Evolutionary conservation across 202 grass and related monocot species (phyloP).

Genomic region (Musa balbisiana): DNA sequence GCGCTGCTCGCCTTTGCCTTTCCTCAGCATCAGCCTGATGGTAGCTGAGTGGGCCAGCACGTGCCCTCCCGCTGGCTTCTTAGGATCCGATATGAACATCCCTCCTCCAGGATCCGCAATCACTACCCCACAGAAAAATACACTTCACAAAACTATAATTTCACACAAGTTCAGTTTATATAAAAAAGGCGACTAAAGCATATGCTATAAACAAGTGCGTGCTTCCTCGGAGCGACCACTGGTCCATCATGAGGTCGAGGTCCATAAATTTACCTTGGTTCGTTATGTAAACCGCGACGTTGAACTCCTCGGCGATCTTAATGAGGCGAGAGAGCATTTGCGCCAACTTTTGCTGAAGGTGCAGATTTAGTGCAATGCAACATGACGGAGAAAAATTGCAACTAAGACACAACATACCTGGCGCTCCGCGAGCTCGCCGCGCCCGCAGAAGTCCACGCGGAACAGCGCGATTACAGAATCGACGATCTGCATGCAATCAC

Average conservation of each 20-base stretch:
- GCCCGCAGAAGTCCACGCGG: constrained; percentile 80
- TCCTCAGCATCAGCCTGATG: constrained; percentile 78
- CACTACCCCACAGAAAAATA: constrained; percentile 30
- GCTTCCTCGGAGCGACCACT: too few species aligned
- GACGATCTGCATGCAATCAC: constrained; percentile 54
- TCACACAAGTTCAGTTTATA: too few species aligned
- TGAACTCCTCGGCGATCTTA: constrained; percentile 94
- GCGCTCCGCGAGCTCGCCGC: constrained; percentile 78
- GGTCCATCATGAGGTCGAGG: background rate
- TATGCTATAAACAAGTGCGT: too few species aligned
- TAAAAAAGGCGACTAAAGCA: too few species aligned
- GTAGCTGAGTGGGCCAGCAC: constrained; percentile 70
- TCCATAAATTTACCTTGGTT: constrained; percentile 54
- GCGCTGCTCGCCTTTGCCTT: constrained; percentile 91
- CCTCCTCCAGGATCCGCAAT: constrained; percentile 81
- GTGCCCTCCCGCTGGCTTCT: constrained; percentile 79
- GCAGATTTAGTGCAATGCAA: background rate
- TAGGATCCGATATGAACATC: constrained; percentile 81
- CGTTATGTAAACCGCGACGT: constrained; percentile 94
- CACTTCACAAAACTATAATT: too few species aligned
- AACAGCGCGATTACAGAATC: constrained; percentile 89
- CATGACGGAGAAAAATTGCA: constrained; percentile 2
- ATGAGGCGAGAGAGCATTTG: constrained; percentile 86
- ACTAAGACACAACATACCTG: constrained; percentile 38
- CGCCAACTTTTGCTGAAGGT: constrained; percentile 74